phyloP scores from a whole-genome alignment of 495 filamentous ascomycete species.

The Penicillium waksmanii region DNA sequence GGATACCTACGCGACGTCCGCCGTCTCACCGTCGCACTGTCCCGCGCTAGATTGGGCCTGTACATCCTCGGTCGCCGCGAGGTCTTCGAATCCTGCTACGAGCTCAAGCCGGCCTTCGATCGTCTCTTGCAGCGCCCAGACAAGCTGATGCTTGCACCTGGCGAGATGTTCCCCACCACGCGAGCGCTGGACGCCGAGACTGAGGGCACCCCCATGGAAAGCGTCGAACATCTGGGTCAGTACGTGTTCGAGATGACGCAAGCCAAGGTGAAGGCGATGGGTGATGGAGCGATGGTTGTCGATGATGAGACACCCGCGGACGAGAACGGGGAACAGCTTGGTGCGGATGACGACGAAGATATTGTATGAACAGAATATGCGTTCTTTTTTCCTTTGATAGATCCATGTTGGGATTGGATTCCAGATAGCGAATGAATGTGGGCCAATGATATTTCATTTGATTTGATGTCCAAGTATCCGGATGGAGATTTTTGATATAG shows the following conservation, averaged over 20 bases:
- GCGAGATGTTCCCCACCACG: slow-evolving; percentile 81
- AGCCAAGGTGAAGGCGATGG: slow-evolving; percentile 72
- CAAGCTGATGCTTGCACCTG: slow-evolving; percentile 77
- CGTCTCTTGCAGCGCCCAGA: slow-evolving; percentile 70
- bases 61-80: slow-evolving; percentile 91
- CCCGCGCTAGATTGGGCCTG: slow-evolving; percentile 86
- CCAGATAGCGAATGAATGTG: background rate
- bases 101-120: slow-evolving; percentile 84
- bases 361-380: slow-evolving; percentile 38
- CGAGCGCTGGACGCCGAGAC: slow-evolving; percentile 61
- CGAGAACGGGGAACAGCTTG: slow-evolving; percentile 48
- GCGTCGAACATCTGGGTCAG: slow-evolving; percentile 92
- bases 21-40: slow-evolving; percentile 94
- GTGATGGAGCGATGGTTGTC: slow-evolving; percentile 39
- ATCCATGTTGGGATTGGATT: background rate
- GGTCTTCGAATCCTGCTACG: slow-evolving; percentile 87
- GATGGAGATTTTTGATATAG: no score
- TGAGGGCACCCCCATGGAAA: slow-evolving; percentile 73
- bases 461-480: background rate
- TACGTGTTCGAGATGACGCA: slow-evolving; percentile 97
- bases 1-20: slow-evolving; percentile 94
- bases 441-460: slow-evolving; percentile 1
- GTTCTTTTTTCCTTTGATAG: slow-evolving; percentile 1
- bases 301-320: slow-evolving; percentile 40
- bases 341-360: slow-evolving; percentile 42